Evolutionary conservation across 768 basidiomycete genomes (phyloP).

Genomic region (Lactifluus piperatus): DNA sequence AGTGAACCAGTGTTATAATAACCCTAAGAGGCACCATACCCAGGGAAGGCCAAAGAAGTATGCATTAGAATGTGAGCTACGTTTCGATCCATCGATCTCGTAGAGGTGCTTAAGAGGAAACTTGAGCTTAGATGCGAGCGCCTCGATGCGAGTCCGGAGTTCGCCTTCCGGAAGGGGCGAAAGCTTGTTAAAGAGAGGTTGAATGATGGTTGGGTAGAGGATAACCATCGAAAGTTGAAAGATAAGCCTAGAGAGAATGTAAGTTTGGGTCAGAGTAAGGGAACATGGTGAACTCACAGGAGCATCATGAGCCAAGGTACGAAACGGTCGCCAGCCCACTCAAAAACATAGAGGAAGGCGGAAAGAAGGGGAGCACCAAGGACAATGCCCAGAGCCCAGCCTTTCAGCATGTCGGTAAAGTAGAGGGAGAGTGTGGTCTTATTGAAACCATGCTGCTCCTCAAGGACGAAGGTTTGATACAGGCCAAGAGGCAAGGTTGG

Average conservation of each 20-base stretch:
- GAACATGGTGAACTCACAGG: constrained; percentile 44
- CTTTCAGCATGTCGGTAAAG: constrained; percentile 71
- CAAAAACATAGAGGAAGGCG: constrained; percentile 80
- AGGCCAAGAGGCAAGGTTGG: constrained; percentile 67
- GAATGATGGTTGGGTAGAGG: constrained; percentile 79
- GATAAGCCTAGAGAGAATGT: constrained; percentile 41
- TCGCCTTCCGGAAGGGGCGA: constrained; percentile 76
- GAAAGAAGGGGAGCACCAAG: constrained; percentile 84
- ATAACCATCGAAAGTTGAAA: constrained; percentile 84
- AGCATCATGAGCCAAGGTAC: constrained; percentile 92
- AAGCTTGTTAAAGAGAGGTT: constrained; percentile 96
- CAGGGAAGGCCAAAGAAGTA: constrained; percentile 98
- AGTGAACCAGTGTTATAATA: neutral
- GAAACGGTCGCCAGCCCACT: constrained; percentile 89
- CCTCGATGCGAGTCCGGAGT: constrained; percentile 68
- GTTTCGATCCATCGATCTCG: constrained; percentile 95
- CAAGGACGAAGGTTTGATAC: constrained; percentile 89
- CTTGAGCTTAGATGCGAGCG: constrained; percentile 67
- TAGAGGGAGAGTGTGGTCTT: constrained; percentile 78
- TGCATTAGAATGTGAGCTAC: constrained; percentile 93
- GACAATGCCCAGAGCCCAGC: constrained; percentile 58
- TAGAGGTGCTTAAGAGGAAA: constrained; percentile 95
- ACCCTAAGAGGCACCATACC: constrained; percentile 35
- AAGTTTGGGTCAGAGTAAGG: neutral
- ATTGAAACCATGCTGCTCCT: constrained; percentile 96